A percentile compares a stretch with the other conserved stretches of the same genome.
These are phyloP conservation scores for Ceriops tagal DNA, from an alignment of 345 rosid species.

Conservation along the genomic window DNA sequence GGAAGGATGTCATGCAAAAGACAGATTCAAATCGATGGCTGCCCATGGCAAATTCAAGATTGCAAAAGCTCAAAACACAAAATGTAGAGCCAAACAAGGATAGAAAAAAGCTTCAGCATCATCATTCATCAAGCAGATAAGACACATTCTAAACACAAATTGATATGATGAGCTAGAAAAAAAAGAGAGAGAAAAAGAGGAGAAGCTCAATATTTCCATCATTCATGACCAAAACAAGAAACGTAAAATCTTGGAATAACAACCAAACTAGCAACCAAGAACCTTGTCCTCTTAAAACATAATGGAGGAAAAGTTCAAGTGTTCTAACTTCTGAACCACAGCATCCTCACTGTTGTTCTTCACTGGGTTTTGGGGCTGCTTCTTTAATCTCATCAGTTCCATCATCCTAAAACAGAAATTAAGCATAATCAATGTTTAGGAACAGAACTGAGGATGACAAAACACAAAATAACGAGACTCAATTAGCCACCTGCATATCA, in stretches of 20 bases:
- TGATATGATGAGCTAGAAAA: slow-evolving; percentile 14
- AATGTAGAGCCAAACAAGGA: too few species aligned
- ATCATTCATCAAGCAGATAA: slow-evolving; percentile 9
- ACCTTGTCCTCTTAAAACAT: slow-evolving; percentile 58
- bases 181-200: background rate
- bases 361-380: slow-evolving; percentile 58
- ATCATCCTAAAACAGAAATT: slow-evolving; percentile 52
- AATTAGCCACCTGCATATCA: slow-evolving; percentile 68
- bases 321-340: slow-evolving; percentile 30
- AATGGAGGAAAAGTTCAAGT: slow-evolving; percentile 50
- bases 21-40: too few species aligned
- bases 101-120: background rate
- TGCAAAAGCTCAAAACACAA: too few species aligned
- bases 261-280: slow-evolving; percentile 41
- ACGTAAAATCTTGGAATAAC: slow-evolving; percentile 31
- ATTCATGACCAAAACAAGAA: slow-evolving; percentile 41
- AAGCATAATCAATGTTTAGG: background rate
- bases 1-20: too few species aligned
- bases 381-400: slow-evolving; percentile 89
- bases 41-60: too few species aligned
- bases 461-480: background rate
- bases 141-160: slow-evolving; percentile 21
- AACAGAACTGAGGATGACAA: background rate
- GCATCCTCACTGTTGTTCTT: slow-evolving; percentile 46
- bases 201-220: slow-evolving; percentile 30